Conservation (phyloP, 306 rosid species). For the Dicorynia guianensis region DNA sequence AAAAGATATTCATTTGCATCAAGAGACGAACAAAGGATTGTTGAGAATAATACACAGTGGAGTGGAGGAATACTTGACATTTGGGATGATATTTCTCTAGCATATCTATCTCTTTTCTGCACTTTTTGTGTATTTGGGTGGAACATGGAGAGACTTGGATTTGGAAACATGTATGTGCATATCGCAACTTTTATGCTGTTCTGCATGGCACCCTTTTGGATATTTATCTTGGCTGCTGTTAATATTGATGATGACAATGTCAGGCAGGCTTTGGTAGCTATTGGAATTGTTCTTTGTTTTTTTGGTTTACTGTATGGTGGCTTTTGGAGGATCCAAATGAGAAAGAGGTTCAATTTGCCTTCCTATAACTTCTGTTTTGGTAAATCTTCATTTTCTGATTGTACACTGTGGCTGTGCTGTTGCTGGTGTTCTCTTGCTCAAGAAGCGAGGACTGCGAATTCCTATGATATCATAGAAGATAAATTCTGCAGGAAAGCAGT, state of each 20-base stretch:
- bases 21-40: slow-evolving; percentile 43
- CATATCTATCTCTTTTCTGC: slow-evolving; percentile 87
- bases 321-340: slow-evolving; percentile 99
- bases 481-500: slow-evolving; percentile 58
- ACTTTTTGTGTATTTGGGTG: slow-evolving; percentile 89
- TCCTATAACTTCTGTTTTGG: slow-evolving; percentile 79
- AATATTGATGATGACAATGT: slow-evolving; percentile 76
- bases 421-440: slow-evolving; percentile 98
- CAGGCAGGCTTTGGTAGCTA: slow-evolving; percentile 64
- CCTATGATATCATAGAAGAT: slow-evolving; percentile 67
- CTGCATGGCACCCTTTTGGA: slow-evolving; percentile 97
- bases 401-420: slow-evolving; percentile 87
- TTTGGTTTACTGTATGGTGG: slow-evolving; percentile 95
- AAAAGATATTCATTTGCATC: slow-evolving; percentile 78
- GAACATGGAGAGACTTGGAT: slow-evolving; percentile 98
- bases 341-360: slow-evolving; percentile 90
- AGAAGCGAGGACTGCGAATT: slow-evolving; percentile 78
- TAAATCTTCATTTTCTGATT: slow-evolving; percentile 71
- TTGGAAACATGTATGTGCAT: slow-evolving; percentile 95
- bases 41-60: slow-evolving; percentile 70
- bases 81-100: slow-evolving; percentile 83
- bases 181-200: slow-evolving; percentile 87
- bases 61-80: slow-evolving; percentile 88
- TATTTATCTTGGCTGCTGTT: slow-evolving; percentile 88
- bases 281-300: slow-evolving; percentile 76